These are phyloP conservation scores for Nitzschia sp. DNA, from an alignment of 108 stramenopile species.

Conservation along the genomic window DNA sequence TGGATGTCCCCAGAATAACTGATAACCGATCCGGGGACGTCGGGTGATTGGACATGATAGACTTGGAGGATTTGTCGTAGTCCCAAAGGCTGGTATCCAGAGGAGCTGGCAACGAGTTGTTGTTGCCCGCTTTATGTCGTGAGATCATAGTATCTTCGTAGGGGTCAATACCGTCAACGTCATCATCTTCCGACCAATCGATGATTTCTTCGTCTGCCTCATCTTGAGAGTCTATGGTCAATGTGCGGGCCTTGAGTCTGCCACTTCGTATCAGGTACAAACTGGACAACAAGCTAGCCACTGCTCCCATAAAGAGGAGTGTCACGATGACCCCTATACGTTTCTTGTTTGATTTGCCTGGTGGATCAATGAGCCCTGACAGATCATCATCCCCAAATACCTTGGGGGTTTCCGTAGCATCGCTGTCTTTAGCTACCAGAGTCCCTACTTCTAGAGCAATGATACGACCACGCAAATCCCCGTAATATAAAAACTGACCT, in stretches of 20 bases:
- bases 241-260: background rate
- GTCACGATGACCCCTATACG: background rate
- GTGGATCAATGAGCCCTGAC: background rate
- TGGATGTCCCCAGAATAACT: constrained; percentile 21
- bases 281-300: constrained; percentile 2
- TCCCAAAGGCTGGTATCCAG: constrained; percentile 1
- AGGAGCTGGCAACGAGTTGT: background rate
- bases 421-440: background rate
- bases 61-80: background rate
- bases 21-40: constrained; percentile 18
- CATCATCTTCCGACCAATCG: constrained; percentile 7
- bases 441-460: constrained; percentile 28
- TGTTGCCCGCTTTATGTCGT: background rate
- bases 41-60: background rate
- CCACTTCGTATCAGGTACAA: background rate
- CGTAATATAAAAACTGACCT: constrained; percentile 28
- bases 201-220: constrained; percentile 14
- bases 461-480: constrained; percentile 18
- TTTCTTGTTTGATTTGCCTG: background rate
- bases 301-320: background rate
- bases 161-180: constrained; percentile 20
- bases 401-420: background rate
- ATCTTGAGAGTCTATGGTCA: background rate
- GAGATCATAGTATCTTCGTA: constrained; percentile 22
- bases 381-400: background rate